Base-by-base conservation (phyloP, 208 protist genomes). In the Trypanosoma conorhini region DNA sequence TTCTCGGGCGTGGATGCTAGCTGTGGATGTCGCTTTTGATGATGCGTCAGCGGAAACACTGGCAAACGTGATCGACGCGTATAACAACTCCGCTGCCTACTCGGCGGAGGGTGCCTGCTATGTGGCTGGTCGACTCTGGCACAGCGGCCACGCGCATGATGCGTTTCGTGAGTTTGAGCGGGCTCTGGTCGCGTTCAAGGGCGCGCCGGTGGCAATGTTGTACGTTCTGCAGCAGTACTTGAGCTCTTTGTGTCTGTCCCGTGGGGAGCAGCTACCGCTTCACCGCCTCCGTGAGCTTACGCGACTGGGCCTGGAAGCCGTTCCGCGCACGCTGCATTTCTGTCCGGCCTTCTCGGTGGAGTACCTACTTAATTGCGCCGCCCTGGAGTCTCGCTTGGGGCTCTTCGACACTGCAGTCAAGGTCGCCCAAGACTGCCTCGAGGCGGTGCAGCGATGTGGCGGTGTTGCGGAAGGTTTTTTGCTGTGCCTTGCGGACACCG, bases 271-370 rank as follows among this genome's bases (percentile, higher is more conserved):
- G 7, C 52, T 83, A 12, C 79, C 83, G 13, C 61, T 94, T 63
- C 74, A 90, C 54, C 74, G 79, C n/a, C 86, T 94, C 33, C 85
- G 86, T 21, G 89, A 94, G 65, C 72, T 91, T 33, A 80, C 71
- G 38, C 72, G 70, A 22, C 52, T 89, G 5, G 77, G 81, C 22
- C 59, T 87, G 67, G 79, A 87, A 51, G 69, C 79, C 9, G 76
- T 78, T 0, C 82, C 71, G 26, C 15, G 44, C 1, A 77, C 79
- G 17, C 58, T 92, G 12, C 63, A 50, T 17, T 63, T 48, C 19
- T 73, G 75, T 1, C 82, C 86, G 0, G 50, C 69, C 48, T 60
- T 74, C 1, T 77, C 85, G 19, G 66, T 87, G 22, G 79, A 91
- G 31, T 76, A 89, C 38, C 79, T 87, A 54, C 68, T 88, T 33